Evolutionary conservation across 164 flowering plant genomes (phyloP).

Genomic region (Sedum album): DNA sequence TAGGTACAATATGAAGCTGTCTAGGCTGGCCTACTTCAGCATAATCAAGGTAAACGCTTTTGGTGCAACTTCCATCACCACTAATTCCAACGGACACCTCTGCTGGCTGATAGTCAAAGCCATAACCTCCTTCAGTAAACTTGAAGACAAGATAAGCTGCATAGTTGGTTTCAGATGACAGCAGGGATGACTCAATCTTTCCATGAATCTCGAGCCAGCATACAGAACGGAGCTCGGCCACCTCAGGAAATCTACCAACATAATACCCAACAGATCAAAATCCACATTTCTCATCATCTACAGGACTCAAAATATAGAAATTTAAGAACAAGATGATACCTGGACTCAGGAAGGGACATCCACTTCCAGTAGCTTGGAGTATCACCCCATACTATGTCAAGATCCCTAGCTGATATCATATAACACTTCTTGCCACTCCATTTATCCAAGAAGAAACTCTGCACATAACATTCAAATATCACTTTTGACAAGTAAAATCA

Average conservation of each 20-base stretch:
- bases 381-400: conserved; percentile 38
- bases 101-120: conserved; percentile 16
- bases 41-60: conserved; percentile 10
- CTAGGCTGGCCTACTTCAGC: background rate
- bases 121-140: conserved; percentile 7
- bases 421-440: conserved; percentile 47
- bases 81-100: conserved; percentile 11
- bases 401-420: conserved; percentile 45
- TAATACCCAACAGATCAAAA: background rate
- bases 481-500: background rate
- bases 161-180: conserved; percentile 25
- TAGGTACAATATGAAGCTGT: background rate
- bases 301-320: background rate
- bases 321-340: conserved; percentile 12
- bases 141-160: conserved; percentile 30
- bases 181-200: conserved; percentile 17
- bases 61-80: conserved; percentile 7
- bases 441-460: conserved; percentile 48
- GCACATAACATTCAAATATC: background rate
- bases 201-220: conserved; percentile 38
- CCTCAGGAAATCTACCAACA: conserved; percentile 28
- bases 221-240: conserved; percentile 25
- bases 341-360: conserved; percentile 23
- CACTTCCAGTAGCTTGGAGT: conserved; percentile 42
- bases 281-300: background rate